Evolutionary conservation across 306 rosid genomes (phyloP), one percentile per base, ranked within the genome.

Genomic region (Begonia masoniana): DNA sequence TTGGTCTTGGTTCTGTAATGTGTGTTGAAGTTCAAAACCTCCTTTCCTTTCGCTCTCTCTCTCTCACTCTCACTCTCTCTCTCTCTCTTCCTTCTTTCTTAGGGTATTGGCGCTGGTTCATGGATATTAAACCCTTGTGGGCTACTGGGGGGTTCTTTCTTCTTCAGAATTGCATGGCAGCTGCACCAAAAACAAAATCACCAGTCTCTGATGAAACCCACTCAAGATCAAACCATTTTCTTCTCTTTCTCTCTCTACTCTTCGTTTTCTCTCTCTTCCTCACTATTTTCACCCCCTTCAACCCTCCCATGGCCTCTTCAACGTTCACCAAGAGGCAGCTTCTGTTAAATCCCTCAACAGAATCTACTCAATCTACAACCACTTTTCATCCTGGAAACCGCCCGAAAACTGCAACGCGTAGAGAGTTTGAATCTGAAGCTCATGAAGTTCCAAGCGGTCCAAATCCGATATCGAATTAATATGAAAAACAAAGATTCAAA

Each of bases 111-210:
- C 10, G 80, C 82, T 75, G 91, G 97, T 89, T 85, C 76, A 89
- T 89, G 97, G 97, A 85, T 85, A 80, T 89, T 89, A 95, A 89
- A 78, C 79, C 87, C 91, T 81, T 85, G 85, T 85, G 95, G 95
- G 69, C 65, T 76, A 67, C 83, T 77, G 99, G 94, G 99, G 99
- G 97, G 88, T 85, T 88, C 88, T 77, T 66, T 76, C 74, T 83
- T 83, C 58, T 83, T 82, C 78, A 79, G 60, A 83, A 69, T 79
- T 91, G 99, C 86, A 91, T 91, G 99, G 99, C 94, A 60, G 58
- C 75, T 49, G 43, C 76, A 71, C 74, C 79, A 60, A 85, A 82
- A 60, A 64, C 76, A 55, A 15, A 83, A 66, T 55, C 82, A 26
- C 39, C 80, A 24, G 47, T 68, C 54, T 51, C 58, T 60, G 63